A percentile compares a stretch with the other conserved stretches of the same genome.
These are phyloP conservation scores for Chionographis japonica DNA, from an alignment of 106 monocot genomes.

Conservation along the genomic window DNA sequence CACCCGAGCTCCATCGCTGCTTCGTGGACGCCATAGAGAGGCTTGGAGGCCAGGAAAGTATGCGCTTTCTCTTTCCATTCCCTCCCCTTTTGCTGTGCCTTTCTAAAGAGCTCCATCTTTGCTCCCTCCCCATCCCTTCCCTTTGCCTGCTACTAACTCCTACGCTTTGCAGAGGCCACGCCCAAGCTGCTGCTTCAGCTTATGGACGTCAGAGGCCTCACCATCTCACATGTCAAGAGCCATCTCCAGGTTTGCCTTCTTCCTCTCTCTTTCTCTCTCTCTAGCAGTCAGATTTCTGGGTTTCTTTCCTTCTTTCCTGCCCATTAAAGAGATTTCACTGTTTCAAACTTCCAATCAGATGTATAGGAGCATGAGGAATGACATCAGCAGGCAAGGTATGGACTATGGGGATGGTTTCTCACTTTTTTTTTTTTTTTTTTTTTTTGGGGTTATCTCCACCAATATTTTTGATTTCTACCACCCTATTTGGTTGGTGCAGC, in stretches of 20 bases:
- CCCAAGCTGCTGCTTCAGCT: constrained; percentile 91
- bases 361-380: constrained; percentile 93
- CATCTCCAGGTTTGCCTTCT: constrained; percentile 75
- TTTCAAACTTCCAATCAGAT: constrained; percentile 34
- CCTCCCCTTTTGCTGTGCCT: not conserved
- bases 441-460: not conserved
- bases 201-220: constrained; percentile 85
- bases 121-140: not conserved
- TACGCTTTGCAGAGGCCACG: constrained; percentile 58
- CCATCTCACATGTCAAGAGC: constrained; percentile 95
- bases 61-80: not conserved
- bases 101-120: not conserved
- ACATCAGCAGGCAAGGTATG: constrained; percentile 61
- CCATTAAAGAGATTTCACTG: not conserved
- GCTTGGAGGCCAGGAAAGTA: constrained; percentile 90
- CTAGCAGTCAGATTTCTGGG: not conserved
- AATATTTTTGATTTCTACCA: not conserved
- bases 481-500: too few relatives aligned
- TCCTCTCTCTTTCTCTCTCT: not conserved
- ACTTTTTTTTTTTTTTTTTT: not conserved
- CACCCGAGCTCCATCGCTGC: constrained; percentile 82
- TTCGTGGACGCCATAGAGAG: constrained; percentile 80
- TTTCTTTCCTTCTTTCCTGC: not conserved
- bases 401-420: not conserved
- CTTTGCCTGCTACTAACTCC: not conserved